Conservation (phyloP, 2,329 filamentous ascomycete genomes). For the Talaromyces verruculosus region DNA sequence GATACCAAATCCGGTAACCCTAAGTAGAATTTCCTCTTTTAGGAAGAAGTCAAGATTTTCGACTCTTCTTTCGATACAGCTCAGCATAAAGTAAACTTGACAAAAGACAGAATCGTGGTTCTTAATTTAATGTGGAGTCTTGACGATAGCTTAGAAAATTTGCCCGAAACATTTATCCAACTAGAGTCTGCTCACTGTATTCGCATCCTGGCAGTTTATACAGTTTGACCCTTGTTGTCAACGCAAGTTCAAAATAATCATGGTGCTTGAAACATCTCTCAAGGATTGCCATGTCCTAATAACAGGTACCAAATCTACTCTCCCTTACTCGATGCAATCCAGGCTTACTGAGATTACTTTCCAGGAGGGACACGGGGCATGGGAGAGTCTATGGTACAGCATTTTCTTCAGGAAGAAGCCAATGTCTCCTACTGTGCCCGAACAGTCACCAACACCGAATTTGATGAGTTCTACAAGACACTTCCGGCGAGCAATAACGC, state of each 20-base stretch:
- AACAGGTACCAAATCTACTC: neutral
- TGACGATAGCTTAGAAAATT: neutral
- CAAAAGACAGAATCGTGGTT: neutral
- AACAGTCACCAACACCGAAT: constrained; percentile 23
- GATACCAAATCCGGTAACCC: neutral
- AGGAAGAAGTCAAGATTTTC: neutral
- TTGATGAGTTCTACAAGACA: constrained; percentile 21
- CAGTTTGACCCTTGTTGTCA: neutral
- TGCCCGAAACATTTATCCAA: too few species aligned
- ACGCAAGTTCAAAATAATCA: neutral
- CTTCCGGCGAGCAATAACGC: constrained; percentile 17
- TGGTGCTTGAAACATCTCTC: neutral
- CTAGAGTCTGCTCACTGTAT: neutral
- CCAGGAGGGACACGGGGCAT: constrained; percentile 29
- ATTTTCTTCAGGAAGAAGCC: constrained; percentile 27
- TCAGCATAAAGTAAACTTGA: neutral
- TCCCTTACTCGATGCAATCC: neutral
- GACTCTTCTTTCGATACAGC: neutral
- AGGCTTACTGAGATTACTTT: neutral
- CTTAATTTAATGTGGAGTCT: neutral
- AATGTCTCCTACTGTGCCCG: constrained; percentile 29
- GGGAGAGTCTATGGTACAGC: constrained; percentile 28
- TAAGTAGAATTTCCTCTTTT: neutral
- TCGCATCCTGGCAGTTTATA: neutral
- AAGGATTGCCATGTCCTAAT: neutral